Conservation (phyloP, 441 rosid genomes). For the Kokia cookei region DNA sequence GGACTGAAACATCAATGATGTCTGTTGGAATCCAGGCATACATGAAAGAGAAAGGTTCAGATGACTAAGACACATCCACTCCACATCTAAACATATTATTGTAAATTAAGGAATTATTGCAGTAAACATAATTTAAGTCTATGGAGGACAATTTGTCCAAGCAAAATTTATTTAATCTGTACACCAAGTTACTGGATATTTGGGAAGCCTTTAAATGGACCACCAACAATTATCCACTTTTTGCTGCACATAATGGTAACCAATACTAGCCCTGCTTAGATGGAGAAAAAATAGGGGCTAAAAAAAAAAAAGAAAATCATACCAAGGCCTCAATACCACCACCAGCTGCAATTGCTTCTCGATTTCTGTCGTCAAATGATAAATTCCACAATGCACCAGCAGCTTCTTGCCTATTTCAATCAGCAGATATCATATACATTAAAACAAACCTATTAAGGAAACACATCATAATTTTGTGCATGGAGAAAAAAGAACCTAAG, state of each 20-base stretch:
- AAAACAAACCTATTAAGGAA: neutral
- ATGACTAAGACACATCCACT: neutral
- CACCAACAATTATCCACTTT: neutral
- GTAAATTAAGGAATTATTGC: neutral
- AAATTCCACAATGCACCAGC: constrained; percentile 98
- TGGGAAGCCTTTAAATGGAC: neutral
- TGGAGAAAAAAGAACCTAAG: neutral
- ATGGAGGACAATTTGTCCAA: neutral
- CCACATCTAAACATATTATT: neutral
- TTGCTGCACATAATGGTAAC: neutral
- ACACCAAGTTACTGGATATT: neutral
- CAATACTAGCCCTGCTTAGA: neutral
- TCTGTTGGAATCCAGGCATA: neutral
- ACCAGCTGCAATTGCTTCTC: constrained; percentile 93
- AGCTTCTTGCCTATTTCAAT: constrained; percentile 82
- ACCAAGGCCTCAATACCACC: constrained; percentile 99
- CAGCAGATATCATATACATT: constrained; percentile 5
- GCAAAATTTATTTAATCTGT: neutral
- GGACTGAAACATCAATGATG: neutral
- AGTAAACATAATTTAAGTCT: neutral
- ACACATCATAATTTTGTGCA: neutral
- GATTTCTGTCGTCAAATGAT: constrained; percentile 91
- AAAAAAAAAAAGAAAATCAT: constrained; percentile 18
- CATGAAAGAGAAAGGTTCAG: neutral
- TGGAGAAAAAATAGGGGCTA: neutral